Conservation (phyloP, 169 alveolate species). For the Plasmodium sp. region DNA sequence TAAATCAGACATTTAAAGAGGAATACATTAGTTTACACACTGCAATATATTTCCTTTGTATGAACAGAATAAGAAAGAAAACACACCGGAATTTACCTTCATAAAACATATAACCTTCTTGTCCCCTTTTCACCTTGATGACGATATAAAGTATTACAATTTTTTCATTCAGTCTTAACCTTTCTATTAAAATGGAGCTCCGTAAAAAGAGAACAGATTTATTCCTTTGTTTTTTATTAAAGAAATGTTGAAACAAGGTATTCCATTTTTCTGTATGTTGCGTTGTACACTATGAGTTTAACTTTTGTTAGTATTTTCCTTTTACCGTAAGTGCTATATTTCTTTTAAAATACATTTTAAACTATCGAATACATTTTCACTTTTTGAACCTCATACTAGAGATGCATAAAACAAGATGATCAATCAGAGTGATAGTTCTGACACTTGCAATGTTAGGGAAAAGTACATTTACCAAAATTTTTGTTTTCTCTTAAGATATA, state of each 20-base stretch:
- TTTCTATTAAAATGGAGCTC: neutral
- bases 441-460: neutral
- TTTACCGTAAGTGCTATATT: neutral
- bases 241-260: neutral
- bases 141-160: neutral
- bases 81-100: neutral
- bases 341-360: neutral
- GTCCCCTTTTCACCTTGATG: neutral
- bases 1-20: neutral
- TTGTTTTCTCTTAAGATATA: neutral
- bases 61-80: neutral
- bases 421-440: neutral
- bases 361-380: neutral
- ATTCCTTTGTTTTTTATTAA: neutral
- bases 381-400: neutral
- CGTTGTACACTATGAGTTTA: neutral
- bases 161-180: neutral
- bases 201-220: neutral
- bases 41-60: neutral
- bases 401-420: neutral
- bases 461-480: neutral
- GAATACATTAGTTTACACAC: neutral
- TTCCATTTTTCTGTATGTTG: neutral
- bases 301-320: neutral
- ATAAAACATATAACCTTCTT: neutral